A percentile compares a stretch with the other conserved stretches of the same genome.
Conservation (phyloP, 352 stramenopile genomes). For the Phytophthora hibernalis region DNA sequence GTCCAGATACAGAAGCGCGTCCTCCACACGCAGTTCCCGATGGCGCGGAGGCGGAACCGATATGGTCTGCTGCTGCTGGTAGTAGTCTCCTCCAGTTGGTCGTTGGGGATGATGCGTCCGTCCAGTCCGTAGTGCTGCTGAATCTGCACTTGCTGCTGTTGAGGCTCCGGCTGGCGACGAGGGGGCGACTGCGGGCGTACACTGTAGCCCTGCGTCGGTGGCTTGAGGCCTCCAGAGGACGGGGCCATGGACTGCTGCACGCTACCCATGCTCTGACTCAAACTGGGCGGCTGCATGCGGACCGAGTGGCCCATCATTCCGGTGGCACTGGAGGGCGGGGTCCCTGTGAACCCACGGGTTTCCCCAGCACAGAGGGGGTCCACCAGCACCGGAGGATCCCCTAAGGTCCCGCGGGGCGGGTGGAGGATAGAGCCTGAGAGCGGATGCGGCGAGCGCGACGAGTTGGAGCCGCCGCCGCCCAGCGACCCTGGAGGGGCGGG, state of each 20-base stretch:
- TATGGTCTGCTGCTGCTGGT: slow-evolving; percentile 41
- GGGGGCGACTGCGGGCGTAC: slow-evolving; percentile 54
- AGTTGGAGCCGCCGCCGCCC: slow-evolving; percentile 44
- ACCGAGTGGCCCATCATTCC: slow-evolving; percentile 67
- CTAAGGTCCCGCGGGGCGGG: slow-evolving; percentile 54
- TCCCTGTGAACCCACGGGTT: slow-evolving; percentile 45
- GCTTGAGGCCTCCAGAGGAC: slow-evolving; percentile 43
- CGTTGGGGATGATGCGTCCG: slow-evolving; percentile 54
- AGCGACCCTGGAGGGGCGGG: slow-evolving; percentile 69
- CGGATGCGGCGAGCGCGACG: slow-evolving; percentile 70
- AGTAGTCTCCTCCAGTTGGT: slow-evolving; percentile 51
- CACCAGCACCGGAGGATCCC: slow-evolving; percentile 36
- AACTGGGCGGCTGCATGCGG: slow-evolving; percentile 57
- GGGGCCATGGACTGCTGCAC: slow-evolving; percentile 40
- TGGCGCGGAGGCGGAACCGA: slow-evolving; percentile 48
- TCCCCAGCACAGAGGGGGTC: slow-evolving; percentile 62
- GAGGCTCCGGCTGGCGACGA: slow-evolving; percentile 46
- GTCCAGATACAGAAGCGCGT: slow-evolving; percentile 99
- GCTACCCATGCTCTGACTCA: slow-evolving; percentile 55
- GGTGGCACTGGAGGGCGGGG: slow-evolving; percentile 27
- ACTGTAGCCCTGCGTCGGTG: slow-evolving; percentile 40
- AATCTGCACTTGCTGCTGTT: slow-evolving; percentile 51
- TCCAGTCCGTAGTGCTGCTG: slow-evolving; percentile 71
- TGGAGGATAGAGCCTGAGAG: slow-evolving; percentile 77
- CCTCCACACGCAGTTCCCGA: slow-evolving; percentile 94